Evolutionary conservation across 1,284 basidiomycete species (phyloP), one percentile per base, ranked within the genome.

Genomic region (Pyrrhoderma lamaoense): DNA sequence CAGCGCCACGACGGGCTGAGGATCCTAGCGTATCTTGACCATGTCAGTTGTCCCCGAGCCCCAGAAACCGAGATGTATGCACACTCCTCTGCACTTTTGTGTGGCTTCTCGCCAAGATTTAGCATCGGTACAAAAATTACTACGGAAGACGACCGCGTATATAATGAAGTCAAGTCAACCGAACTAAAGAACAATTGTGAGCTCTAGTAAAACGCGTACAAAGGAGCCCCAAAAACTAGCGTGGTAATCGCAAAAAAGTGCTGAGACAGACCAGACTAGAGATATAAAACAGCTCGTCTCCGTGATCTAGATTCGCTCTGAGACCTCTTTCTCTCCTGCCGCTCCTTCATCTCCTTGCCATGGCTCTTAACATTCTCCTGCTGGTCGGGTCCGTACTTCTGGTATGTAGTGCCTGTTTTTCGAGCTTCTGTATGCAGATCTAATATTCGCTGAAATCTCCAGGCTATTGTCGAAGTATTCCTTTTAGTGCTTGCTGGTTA

Each of bases 391-490:
- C 48, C 13, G 39, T 49, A 21, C 48, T 49, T 43, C 34, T 49
- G 48, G 48, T 49, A 22, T 21, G 48, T 31, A n/a, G n/a, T 25
- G 8, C 13, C 40, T 25, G 21, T 42, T n/a, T 8, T 23, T 2
- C 14, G 31, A 3, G 2, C n/a, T 42, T 22, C 22, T 16, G 2
- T 5, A 19, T 22, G n/a, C 34, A 16, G 19, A 22, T 36, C 1
- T 8, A 47, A 38, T 25, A 35, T 45, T n/a, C 48, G 36, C 39
- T 23, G 25, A 31, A 40, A 31, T 37, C 34, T 34, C 16, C n/a
- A 93, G 89, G 92, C 91, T 21, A 93, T 96, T 58, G 70, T 89
- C 42, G 83, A 95, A 67, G 93, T 96, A 52, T 89, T 93, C 63
- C 62, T 96, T 42, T 70, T 94, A 60, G 93, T 90, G 69, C 64